Conservation (phyloP, 371 early-diverging fungal species). For the Nematocida sp. region DNA sequence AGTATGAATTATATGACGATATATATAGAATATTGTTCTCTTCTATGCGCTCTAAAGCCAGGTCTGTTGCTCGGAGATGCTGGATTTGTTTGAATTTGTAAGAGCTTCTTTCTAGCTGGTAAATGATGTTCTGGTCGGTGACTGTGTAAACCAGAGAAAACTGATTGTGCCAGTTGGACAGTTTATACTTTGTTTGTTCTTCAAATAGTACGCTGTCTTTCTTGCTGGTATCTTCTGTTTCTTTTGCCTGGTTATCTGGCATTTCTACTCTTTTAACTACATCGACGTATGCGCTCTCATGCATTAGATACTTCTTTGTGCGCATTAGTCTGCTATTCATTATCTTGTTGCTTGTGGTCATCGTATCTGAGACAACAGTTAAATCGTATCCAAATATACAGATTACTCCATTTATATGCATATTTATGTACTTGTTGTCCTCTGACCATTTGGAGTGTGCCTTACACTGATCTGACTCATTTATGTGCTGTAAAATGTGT, state of each 20-base stretch:
- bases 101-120: slow-evolving; percentile 33
- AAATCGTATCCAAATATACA: slow-evolving; percentile 34
- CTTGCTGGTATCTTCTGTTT: not conserved
- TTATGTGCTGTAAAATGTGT: not conserved
- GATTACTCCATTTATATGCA: not conserved
- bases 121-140: slow-evolving; percentile 20
- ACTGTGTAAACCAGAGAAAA: slow-evolving; percentile 44
- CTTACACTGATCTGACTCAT: not conserved
- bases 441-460: not conserved
- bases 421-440: slow-evolving; percentile 41
- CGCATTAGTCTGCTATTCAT: slow-evolving; percentile 49
- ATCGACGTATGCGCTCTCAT: slow-evolving; percentile 45
- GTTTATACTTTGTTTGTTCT: slow-evolving; percentile 20
- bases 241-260: not conserved
- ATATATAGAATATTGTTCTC: slow-evolving; percentile 6
- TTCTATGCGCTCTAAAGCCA: slow-evolving; percentile 8
- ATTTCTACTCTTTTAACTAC: slow-evolving; percentile 6
- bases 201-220: slow-evolving; percentile 42
- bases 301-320: slow-evolving; percentile 41
- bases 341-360: slow-evolving; percentile 16
- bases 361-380: slow-evolving; percentile 16
- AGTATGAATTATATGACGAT: not conserved
- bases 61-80: slow-evolving; percentile 10
- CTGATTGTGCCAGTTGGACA: slow-evolving; percentile 23
- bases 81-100: slow-evolving; percentile 33